Base-by-base conservation (phyloP, 2,329 filamentous ascomycete genomes). In the Myotisia sp. region DNA sequence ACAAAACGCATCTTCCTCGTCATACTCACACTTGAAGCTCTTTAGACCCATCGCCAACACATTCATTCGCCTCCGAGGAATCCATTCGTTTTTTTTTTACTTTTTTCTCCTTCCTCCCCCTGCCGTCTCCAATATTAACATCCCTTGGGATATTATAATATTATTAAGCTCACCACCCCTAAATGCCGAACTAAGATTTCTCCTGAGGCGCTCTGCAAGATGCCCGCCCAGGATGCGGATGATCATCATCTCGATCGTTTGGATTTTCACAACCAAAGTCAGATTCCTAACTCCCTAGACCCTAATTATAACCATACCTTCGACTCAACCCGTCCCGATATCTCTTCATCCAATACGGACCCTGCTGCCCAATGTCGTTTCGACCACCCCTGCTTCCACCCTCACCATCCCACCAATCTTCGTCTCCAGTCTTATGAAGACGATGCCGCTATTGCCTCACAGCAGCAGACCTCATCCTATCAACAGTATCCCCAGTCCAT, bases 121-220 rank as follows among this genome's bases (percentile, higher is more conserved):
- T n/a, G n/a, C n/a, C n/a, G n/a, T n/a, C n/a, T n/a, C n/a, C n/a
- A n/a, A n/a, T n/a, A n/a, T n/a, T n/a, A n/a, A n/a, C n/a, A n/a
- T n/a, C n/a, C n/a, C n/a, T n/a, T n/a, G n/a, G n/a, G n/a, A n/a
- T n/a, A n/a, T n/a, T n/a, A n/a, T n/a, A n/a, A n/a, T n/a, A n/a
- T n/a, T n/a, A n/a, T n/a, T n/a, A n/a, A n/a, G n/a, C n/a, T n/a
- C n/a, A n/a, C n/a, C n/a, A n/a, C n/a, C 12, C 12, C 22, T 24
- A 9, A 24, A 24, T 24, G 22, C 40, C 47, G 49, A 50, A 47
- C 48, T 49, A 48, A 47, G 42, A 44, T 47, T 48, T 46, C 43
- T 43, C 43, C 39, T 44, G 39, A 44, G 47, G 44, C 45, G 45
- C 43, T 47, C 52, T 53, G 51, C 57, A 59, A 55, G 45, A 37